Percentiles rank a stretch among this genome's conserved stretches.
Evolutionary conservation across 768 basidiomycete species (phyloP).

Genomic region (Omphalotus guepiniiformis): DNA sequence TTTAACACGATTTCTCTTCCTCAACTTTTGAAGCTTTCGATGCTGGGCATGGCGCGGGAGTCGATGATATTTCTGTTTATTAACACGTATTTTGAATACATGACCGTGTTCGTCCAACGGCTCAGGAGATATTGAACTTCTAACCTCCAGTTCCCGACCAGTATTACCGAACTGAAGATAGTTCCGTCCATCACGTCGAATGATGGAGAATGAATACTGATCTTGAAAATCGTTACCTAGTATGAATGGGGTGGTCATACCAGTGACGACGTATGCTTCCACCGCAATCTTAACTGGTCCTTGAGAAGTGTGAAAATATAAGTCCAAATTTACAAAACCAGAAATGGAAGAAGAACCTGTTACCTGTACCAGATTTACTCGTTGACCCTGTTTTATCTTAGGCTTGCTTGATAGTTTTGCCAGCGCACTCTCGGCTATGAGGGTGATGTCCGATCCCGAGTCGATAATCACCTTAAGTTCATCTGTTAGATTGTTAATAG

Average conservation of each 20-base stretch:
- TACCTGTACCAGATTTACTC: no score
- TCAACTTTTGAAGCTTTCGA: not conserved
- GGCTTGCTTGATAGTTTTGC: no score
- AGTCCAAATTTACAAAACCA: not conserved
- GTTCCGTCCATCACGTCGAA: not conserved
- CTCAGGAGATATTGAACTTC: not conserved
- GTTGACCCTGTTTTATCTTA: no score
- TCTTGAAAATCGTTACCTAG: slow-evolving; percentile 18
- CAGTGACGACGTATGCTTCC: slow-evolving; percentile 16
- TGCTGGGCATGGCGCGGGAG: not conserved
- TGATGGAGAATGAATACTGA: not conserved
- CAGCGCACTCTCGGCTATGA: not conserved
- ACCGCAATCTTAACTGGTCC: slow-evolving; percentile 4
- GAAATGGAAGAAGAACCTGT: not conserved
- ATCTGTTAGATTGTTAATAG: slow-evolving; percentile 2
- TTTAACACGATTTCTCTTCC: not conserved
- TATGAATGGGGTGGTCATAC: slow-evolving; percentile 15
- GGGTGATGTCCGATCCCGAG: slow-evolving; percentile 5
- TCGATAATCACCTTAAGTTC: not conserved
- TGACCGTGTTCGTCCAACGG: not conserved
- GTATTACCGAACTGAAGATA: not conserved
- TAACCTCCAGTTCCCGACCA: not conserved
- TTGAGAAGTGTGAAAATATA: not conserved
- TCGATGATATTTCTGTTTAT: no score
- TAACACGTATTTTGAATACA: not conserved